Percentiles rank a stretch among this genome's conserved stretches.
These are phyloP conservation scores for Dipteronia dyeriana DNA, from an alignment of 345 rosid species.

Conservation along the genomic window DNA sequence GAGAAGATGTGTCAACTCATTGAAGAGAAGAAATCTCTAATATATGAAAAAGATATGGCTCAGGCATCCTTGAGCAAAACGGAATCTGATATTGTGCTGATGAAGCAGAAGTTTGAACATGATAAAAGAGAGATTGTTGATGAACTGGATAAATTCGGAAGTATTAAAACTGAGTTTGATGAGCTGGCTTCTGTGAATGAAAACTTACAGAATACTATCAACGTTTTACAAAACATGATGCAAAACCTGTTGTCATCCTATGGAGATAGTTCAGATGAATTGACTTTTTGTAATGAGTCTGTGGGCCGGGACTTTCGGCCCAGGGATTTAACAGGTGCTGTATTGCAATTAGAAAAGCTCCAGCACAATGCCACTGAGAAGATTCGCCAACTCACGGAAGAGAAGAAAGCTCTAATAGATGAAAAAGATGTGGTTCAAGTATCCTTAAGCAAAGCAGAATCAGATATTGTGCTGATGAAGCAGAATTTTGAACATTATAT, in stretches of 20 bases:
- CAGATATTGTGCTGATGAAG: constrained; percentile 53
- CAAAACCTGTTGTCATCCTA: constrained; percentile 40
- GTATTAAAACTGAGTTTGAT: constrained; percentile 40
- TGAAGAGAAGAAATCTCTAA: constrained; percentile 51
- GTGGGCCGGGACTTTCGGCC: constrained; percentile 40
- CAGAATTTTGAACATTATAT: constrained; percentile 53
- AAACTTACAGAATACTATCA: constrained; percentile 44
- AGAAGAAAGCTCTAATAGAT: constrained; percentile 48
- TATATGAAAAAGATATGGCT: constrained; percentile 49
- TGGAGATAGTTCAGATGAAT: constrained; percentile 36
- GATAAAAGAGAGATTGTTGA: constrained; percentile 40
- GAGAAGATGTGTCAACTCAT: constrained; percentile 47
- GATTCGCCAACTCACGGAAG: constrained; percentile 50
- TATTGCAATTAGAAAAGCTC: constrained; percentile 49
- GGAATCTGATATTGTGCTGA: constrained; percentile 45
- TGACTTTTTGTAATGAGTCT: constrained; percentile 34
- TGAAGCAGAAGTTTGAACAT: constrained; percentile 59
- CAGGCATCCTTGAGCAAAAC: constrained; percentile 38
- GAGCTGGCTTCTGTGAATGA: constrained; percentile 48
- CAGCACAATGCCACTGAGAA: constrained; percentile 52
- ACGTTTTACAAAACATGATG: constrained; percentile 42
- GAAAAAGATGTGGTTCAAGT: constrained; percentile 53
- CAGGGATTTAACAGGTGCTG: constrained; percentile 35
- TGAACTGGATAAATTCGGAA: constrained; percentile 40
- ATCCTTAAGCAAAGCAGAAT: constrained; percentile 46